phyloP scores from a whole-genome alignment of 75 land plant genomes.

The Cryptomeria japonica region DNA sequence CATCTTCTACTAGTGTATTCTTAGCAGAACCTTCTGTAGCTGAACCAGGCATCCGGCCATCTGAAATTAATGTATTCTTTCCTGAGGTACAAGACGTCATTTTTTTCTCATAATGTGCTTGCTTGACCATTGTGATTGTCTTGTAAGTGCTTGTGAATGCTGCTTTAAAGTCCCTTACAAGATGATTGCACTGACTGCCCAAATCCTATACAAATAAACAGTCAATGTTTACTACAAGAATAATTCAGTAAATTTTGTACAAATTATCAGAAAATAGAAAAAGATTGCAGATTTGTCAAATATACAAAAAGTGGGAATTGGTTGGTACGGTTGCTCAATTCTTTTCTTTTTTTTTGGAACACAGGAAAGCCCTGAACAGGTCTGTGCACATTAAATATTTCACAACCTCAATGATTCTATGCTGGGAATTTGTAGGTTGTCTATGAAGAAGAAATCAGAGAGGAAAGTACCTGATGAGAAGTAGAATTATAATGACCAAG shows the following conservation, averaged over 20 bases:
- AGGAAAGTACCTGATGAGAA: background rate
- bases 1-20: background rate
- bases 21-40: background rate
- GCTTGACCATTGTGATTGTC: conserved; percentile 43
- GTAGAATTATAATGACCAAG: background rate
- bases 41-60: conserved; percentile 3
- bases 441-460: background rate
- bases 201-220: conserved; percentile 35
- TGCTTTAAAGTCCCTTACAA: conserved; percentile 48
- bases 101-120: conserved; percentile 14
- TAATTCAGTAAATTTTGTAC: background rate
- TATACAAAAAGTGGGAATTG: background rate
- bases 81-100: background rate
- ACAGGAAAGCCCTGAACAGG: background rate
- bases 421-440: background rate
- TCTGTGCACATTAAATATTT: background rate
- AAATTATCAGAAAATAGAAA: no score
- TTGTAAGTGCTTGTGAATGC: conserved; percentile 54
- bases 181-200: conserved; percentile 39
- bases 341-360: background rate
- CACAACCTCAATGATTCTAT: background rate
- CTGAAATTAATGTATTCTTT: background rate
- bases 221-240: background rate
- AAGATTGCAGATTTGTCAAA: no score
- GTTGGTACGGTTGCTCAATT: background rate